Evolutionary conservation across 352 stramenopile genomes (phyloP).

Genomic region (Stramenopiles sp.): DNA sequence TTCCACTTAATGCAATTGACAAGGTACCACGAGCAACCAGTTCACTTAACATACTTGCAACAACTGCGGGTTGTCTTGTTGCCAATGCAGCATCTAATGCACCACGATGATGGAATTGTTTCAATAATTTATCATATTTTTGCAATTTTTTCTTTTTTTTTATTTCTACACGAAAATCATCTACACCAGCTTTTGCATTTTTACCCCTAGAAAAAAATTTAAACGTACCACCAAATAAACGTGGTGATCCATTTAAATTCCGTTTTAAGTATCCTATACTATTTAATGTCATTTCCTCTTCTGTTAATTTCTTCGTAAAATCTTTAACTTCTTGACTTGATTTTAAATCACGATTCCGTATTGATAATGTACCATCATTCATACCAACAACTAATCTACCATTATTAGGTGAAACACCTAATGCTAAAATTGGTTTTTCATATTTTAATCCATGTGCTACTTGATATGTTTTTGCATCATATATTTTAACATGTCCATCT

Average conservation of each 20-base stretch:
- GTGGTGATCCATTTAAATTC: neutral
- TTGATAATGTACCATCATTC: conserved; percentile 47
- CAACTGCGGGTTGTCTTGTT: conserved; percentile 59
- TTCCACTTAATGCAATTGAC: conserved; percentile 55
- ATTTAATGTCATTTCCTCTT: neutral
- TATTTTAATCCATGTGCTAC: conserved; percentile 64
- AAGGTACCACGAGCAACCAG: conserved; percentile 69
- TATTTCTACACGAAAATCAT: conserved; percentile 46
- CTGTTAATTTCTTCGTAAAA: neutral
- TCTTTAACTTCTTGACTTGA: conserved; percentile 14
- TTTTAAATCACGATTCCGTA: conserved; percentile 43
- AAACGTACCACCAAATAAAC: conserved; percentile 49
- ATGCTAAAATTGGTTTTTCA: conserved; percentile 45
- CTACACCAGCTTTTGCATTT: conserved; percentile 39
- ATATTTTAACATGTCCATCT: conserved; percentile 77
- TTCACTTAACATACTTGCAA: conserved; percentile 81
- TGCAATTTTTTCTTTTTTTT: conserved; percentile 63
- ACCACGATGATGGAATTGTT: conserved; percentile 84
- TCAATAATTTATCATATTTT: conserved; percentile 70
- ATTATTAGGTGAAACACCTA: conserved; percentile 56
- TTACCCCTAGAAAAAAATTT: conserved; percentile 67
- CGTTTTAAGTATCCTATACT: neutral
- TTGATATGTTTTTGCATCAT: conserved; percentile 69
- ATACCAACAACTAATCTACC: conserved; percentile 48
- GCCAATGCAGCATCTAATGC: conserved; percentile 77